Evolutionary conservation across 192 early-diverging fungal species (phyloP), one percentile per base, ranked within the genome.

Genomic region (Tieghemiomyces parasiticus): DNA sequence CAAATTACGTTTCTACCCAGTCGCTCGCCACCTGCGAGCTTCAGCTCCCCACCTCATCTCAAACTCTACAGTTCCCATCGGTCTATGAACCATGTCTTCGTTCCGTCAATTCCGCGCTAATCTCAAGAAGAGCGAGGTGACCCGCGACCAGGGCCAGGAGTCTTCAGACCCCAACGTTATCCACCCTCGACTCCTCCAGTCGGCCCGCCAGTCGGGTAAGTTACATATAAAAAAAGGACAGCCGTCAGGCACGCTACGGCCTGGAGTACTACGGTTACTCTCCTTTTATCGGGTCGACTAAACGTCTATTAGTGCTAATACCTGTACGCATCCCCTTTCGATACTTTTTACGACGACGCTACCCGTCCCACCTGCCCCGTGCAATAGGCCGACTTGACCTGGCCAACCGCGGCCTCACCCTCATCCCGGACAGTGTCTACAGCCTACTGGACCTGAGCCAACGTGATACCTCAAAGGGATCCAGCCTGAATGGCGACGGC

Each of bases 161-260:
- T 8, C 8, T 22, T 8, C 6, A n/a, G 48, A 32, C 31, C 54
- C 54, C 35, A 56, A 56, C 54, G 13, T 2, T 33, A 35, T 56
- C 24, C 1, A 35, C 54, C 54, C 54, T 24, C 14, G 35, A 12
- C 8, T 56, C 19, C 24, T 56, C 8, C 54, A 32, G 29, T 20
- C 28, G 24, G 54, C 54, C 19, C 54, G 54, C 31, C 16, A 31
- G 29, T 56, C 54, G 33, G 54, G 54, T 56, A 56, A 26, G 54
- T 56, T 2, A 3, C n/a, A 3, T 26, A 26, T 50, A 26, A 24
- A 28, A 20, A 25, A 3, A 3, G 22, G 22, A 10, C 2, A 1
- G 6, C 10, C 22, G 16, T 12, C 19, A 12, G 12, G 16, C 19
- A 14, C 16, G 19, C 45, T 14, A 46, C 19, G 2, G 45, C 2